Evolutionary conservation across 1,284 basidiomycete species (phyloP), one percentile per base, ranked within the genome.

Genomic region (Leccinum fuscescens): DNA sequence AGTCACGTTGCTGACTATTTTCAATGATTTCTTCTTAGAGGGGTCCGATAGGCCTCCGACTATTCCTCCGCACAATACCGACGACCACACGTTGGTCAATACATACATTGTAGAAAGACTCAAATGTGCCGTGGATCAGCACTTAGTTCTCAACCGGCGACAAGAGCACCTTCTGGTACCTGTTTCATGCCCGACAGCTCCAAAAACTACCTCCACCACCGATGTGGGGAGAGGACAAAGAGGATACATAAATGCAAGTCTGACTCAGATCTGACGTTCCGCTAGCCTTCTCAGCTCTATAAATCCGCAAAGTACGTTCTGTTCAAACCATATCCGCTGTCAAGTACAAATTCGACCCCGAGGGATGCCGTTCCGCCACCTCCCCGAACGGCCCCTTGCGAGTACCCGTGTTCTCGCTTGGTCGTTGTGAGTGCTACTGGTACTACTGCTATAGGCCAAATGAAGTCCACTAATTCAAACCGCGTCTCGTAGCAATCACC

Each of bases 341-440:
- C 56, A 62, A 67, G 57, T 64, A 64, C 17, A 8, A 73, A 77
- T 56, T 80, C 66, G 80, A 88, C 58, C 74, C 83, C 58, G 88
- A 89, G 77, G 77, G 63, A 89, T 90, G 88, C 81, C 80, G 3
- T 93, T 89, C 79, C 82, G 90, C 67, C 84, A 87, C 58, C 81
- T 93, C 50, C 20, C 77, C 83, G 44, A 86, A 84, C 60, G 91
- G 92, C 35, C 35, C 37, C 52, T 76, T 93, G 59, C 81, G 90
- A 6, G 90, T 93, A 0, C 89, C 91, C 6, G 69, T 93, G 20
- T 90, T 93, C 76, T 90, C 88, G 20, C 80, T 92, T 51, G 92
- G 91, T 62, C 88, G 89, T 74, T 94, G 90, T 92, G 64, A 71
- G 84, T 77, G 46, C 42, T 20, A 20, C 42, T 37, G 37, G 15